Conservation (phyloP, 306 rosid species). For the Trifolium dubium region DNA sequence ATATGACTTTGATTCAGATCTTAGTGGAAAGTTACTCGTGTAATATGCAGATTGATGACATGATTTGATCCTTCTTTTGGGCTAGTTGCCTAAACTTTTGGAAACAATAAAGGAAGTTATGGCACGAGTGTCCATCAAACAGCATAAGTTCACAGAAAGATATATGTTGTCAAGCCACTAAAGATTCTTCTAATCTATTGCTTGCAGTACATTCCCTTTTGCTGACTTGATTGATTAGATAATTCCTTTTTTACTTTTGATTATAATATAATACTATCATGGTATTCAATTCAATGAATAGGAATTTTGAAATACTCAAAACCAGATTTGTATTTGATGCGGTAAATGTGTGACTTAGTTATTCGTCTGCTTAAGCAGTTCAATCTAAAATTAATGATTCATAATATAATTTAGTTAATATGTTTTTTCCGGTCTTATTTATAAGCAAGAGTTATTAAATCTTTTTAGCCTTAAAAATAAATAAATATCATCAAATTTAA, state of each 20-base stretch:
- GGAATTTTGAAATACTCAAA: background rate
- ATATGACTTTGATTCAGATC: slow-evolving; percentile 39
- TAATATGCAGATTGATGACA: slow-evolving; percentile 40
- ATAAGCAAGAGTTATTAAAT: too few relatives aligned
- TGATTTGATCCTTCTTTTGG: slow-evolving; percentile 52
- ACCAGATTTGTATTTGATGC: too few relatives aligned
- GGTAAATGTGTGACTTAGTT: too few relatives aligned
- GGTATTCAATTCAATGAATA: background rate
- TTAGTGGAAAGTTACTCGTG: slow-evolving; percentile 36
- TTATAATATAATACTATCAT: background rate
- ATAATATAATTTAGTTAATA: too few relatives aligned
- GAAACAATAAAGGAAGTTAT: slow-evolving; percentile 51
- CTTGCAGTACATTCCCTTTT: slow-evolving; percentile 48
- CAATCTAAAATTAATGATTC: too few relatives aligned
- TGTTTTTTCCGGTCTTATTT: too few relatives aligned
- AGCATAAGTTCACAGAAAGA: slow-evolving; percentile 52
- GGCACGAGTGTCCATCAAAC: slow-evolving; percentile 36
- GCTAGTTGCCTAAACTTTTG: slow-evolving; percentile 56
- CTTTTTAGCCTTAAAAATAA: too few relatives aligned
- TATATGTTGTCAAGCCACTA: slow-evolving; percentile 47
- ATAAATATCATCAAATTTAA: too few relatives aligned
- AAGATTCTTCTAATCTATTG: slow-evolving; percentile 50
- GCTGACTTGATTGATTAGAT: slow-evolving; percentile 46
- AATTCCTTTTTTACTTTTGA: slow-evolving; percentile 1
- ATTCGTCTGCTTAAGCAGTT: too few relatives aligned